Conservation (phyloP, 495 filamentous ascomycete species). For the Annulohypoxylon bovei region DNA sequence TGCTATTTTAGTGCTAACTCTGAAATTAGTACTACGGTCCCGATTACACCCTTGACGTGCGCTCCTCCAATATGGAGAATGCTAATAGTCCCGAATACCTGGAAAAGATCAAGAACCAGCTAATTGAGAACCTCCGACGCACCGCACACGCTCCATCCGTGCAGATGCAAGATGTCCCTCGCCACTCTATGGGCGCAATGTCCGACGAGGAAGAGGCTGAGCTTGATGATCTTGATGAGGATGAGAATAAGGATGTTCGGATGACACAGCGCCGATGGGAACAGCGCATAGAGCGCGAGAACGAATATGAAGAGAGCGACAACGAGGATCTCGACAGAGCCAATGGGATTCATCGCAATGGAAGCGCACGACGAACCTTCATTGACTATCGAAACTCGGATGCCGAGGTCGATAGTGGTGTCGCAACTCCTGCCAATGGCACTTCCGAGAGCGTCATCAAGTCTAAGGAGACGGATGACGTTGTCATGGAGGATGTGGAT, state of each 20-base stretch:
- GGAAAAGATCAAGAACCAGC: constrained; percentile 90
- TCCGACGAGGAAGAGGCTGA: constrained; percentile 88
- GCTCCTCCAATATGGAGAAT: constrained; percentile 98
- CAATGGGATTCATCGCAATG: constrained; percentile 76
- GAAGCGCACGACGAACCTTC: constrained; percentile 68
- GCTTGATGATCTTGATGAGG: constrained; percentile 88
- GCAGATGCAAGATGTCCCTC: constrained; percentile 94
- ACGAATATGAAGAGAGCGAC: constrained; percentile 85
- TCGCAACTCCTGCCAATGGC: constrained; percentile 64
- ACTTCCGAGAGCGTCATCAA: constrained; percentile 57
- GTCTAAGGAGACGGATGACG: constrained; percentile 68
- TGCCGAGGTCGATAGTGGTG: constrained; percentile 71
- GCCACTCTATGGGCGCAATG: constrained; percentile 71
- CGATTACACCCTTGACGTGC: constrained; percentile 94
- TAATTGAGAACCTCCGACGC: constrained; percentile 91
- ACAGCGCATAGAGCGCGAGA: constrained; percentile 73
- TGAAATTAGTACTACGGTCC: constrained; percentile 85
- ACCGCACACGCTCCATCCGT: constrained; percentile 91
- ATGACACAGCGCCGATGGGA: constrained; percentile 88
- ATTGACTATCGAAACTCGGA: constrained; percentile 78
- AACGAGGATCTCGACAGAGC: constrained; percentile 84
- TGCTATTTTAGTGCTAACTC: constrained; percentile 44
- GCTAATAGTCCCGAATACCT: constrained; percentile 94
- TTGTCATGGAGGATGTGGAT: constrained; percentile 70
- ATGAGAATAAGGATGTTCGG: constrained; percentile 86